Evolutionary conservation across 148 eudicot genomes (phyloP).

Genomic region (Suaeda aralocaspica): DNA sequence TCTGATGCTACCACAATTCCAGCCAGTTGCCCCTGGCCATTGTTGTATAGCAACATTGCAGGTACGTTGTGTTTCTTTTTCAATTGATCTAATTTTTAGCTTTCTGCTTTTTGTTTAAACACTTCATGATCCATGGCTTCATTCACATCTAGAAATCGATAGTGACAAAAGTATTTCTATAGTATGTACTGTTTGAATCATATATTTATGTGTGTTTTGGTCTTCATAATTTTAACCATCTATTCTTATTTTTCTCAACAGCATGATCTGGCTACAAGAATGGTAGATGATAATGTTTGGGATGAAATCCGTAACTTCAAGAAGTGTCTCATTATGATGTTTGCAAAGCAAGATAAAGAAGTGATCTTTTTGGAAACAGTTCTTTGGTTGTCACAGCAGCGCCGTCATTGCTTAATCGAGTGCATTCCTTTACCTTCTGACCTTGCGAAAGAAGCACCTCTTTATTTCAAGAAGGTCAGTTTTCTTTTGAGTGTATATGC

Average conservation of each 20-base stretch:
- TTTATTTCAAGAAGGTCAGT: conserved; percentile 83
- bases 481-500: conserved; percentile 4
- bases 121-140: neutral
- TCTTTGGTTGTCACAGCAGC: conserved; percentile 69
- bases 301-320: conserved; percentile 93
- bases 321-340: conserved; percentile 96
- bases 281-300: conserved; percentile 91
- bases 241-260: conserved; percentile 29
- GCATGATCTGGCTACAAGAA: conserved; percentile 86
- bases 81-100: neutral
- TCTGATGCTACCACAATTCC: conserved; percentile 72
- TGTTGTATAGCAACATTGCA: conserved; percentile 83
- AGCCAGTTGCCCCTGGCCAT: conserved; percentile 81
- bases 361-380: conserved; percentile 87
- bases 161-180: neutral
- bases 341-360: conserved; percentile 87
- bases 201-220: neutral
- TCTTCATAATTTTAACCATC: neutral
- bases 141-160: too few species aligned
- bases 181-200: neutral
- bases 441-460: conserved; percentile 69
- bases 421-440: conserved; percentile 77
- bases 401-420: conserved; percentile 93
- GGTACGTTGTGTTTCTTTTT: conserved; percentile 34
- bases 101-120: neutral